phyloP scores from a whole-genome alignment of 345 rosid genomes.

The Euphorbia peplus region DNA sequence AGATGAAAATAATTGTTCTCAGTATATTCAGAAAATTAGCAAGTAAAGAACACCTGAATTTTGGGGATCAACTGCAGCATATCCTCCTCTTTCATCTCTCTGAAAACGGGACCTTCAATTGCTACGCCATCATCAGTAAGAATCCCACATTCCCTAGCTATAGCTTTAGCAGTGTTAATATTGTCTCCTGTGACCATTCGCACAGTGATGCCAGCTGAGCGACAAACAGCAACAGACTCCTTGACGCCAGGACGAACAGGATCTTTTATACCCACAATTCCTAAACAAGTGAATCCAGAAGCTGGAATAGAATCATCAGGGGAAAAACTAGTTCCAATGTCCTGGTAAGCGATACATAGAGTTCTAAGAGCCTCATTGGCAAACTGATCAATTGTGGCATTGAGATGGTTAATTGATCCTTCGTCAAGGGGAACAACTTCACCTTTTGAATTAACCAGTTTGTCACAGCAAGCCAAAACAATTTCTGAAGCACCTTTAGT shows the following conservation, averaged over 20 bases:
- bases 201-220: slow-evolving; percentile 83
- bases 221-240: slow-evolving; percentile 84
- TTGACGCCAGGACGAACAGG: slow-evolving; percentile 95
- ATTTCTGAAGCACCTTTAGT: slow-evolving; percentile 93
- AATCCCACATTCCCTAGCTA: slow-evolving; percentile 92
- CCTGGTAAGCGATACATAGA: slow-evolving; percentile 71
- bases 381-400: slow-evolving; percentile 64
- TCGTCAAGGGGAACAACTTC: slow-evolving; percentile 70
- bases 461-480: slow-evolving; percentile 76
- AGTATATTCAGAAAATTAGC: slow-evolving; percentile 4
- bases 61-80: slow-evolving; percentile 68
- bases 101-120: slow-evolving; percentile 81
- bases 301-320: slow-evolving; percentile 54
- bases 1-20: background rate
- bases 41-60: slow-evolving; percentile 58
- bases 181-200: slow-evolving; percentile 97
- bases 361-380: slow-evolving; percentile 91
- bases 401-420: slow-evolving; percentile 51
- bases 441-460: slow-evolving; percentile 63
- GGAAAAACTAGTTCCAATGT: slow-evolving; percentile 51
- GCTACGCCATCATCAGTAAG: slow-evolving; percentile 78
- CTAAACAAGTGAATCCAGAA: slow-evolving; percentile 60
- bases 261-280: slow-evolving; percentile 88
- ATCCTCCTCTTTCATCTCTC: slow-evolving; percentile 78
- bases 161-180: slow-evolving; percentile 87